Evolutionary conservation across 176 grass and related monocot genomes (phyloP).

Genomic region (Oryza longistaminata): DNA sequence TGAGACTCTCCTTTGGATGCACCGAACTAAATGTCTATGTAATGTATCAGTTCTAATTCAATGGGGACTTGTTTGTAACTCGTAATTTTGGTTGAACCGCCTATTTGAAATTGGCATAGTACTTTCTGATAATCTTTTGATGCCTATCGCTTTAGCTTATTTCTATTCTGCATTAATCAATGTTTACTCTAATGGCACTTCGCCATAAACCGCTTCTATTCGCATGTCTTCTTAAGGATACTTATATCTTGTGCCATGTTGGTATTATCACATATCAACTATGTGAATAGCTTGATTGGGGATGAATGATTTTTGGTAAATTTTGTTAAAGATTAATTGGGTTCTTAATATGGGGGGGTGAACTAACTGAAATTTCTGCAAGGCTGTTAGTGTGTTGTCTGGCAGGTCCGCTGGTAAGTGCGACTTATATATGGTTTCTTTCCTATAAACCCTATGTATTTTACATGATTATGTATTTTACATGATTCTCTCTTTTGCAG

Average conservation of each 20-base stretch:
- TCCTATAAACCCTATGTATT: conserved; percentile 20
- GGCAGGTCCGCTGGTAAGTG: conserved; percentile 58
- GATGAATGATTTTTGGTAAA: conserved; percentile 35
- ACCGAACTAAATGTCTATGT: conserved; percentile 62
- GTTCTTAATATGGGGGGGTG: not conserved
- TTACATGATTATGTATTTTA: conserved; percentile 32
- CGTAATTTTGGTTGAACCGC: conserved; percentile 50
- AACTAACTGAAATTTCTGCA: conserved; percentile 22
- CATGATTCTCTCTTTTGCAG: conserved; percentile 42
- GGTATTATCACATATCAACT: conserved; percentile 4
- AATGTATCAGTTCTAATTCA: conserved; percentile 54
- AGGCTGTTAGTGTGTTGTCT: conserved; percentile 34
- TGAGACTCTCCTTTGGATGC: conserved; percentile 65
- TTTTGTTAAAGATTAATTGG: conserved; percentile 23
- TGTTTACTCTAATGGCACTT: conserved; percentile 19
- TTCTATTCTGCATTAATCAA: conserved; percentile 6
- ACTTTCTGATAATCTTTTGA: conserved; percentile 27
- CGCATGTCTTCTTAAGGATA: not conserved
- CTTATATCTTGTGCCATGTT: conserved; percentile 26
- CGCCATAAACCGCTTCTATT: not conserved
- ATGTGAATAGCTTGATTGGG: conserved; percentile 18
- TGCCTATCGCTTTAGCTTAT: conserved; percentile 10
- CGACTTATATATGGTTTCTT: conserved; percentile 57
- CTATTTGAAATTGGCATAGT: conserved; percentile 42
- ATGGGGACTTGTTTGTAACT: conserved; percentile 59